Evolutionary conservation across 352 stramenopile genomes (phyloP), one percentile per base, ranked within the genome.

Genomic region (Globisporangium paroecandrum): DNA sequence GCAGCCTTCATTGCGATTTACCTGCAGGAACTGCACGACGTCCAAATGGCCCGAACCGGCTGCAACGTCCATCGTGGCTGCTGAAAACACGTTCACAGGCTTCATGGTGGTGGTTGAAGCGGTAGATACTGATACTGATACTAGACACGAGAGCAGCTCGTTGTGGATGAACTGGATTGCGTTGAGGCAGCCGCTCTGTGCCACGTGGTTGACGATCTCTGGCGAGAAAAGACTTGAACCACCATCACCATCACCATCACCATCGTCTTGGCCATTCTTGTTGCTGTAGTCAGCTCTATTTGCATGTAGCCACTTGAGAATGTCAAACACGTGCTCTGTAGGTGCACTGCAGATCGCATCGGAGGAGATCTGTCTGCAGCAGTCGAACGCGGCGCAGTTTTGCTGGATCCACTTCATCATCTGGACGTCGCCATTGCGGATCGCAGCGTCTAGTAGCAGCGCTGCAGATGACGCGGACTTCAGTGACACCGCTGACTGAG

Each of bases 341-440:
- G 57, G 57, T 8, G n/a, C 34, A 18, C 34, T 36, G 7, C 2
- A 18, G 15, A 62, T 53, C 34, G 38, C 34, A 32, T 36, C 12
- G 1, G 34, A 62, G 1, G 18, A 20, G 3, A 29, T 43, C 1
- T n/a, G 6, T 22, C 22, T 36, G 60, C 60, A 38, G 20, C 46
- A 22, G 43, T 36, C 12, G 34, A 27, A 22, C 24, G 2, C 27
- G 18, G 29, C 10, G 22, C 12, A 62, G 57, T 27, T 18, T 29
- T 53, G 34, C 24, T 62, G 57, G 57, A 62, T 20, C 57, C 57
- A 62, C 34, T 36, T 36, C 57, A 62, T 62, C 57, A 62, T 62
- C 34, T 46, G n/a, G 10, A 62, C 34, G 24, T 62, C 24, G 12
- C 57, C 57, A 7, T 62, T 53, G 3, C 10, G n/a, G 20, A 62